phyloP scores from a whole-genome alignment of 2,329 filamentous ascomycete genomes.

The Pseudogymnoascus destructans region DNA sequence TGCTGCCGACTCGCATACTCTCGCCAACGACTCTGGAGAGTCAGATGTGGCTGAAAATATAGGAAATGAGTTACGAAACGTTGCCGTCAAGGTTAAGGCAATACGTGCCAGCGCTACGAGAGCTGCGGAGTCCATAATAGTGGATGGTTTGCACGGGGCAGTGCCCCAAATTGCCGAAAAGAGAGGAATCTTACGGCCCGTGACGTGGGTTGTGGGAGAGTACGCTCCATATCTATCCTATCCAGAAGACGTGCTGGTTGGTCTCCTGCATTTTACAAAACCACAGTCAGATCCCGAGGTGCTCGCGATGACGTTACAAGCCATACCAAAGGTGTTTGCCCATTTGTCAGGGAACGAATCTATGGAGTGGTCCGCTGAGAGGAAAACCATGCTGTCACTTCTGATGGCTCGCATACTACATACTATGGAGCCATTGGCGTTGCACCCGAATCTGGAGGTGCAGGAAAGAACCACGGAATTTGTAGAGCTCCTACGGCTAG shows the following conservation, averaged over 20 bases:
- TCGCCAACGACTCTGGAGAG: conserved; percentile 10
- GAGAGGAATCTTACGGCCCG: conserved; percentile 57
- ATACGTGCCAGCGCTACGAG: conserved; percentile 68
- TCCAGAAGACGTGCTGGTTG: conserved; percentile 59
- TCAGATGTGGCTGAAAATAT: conserved; percentile 52
- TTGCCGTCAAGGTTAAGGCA: conserved; percentile 81
- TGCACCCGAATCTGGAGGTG: conserved; percentile 81
- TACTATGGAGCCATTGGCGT: conserved; percentile 63
- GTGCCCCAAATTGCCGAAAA: conserved; percentile 42
- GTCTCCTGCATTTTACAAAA: conserved; percentile 53
- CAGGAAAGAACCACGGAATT: conserved; percentile 93
- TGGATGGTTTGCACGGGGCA: conserved; percentile 42
- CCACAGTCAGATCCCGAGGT: conserved; percentile 47
- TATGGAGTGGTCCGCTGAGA: conserved; percentile 55
- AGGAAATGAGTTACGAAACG: conserved; percentile 74
- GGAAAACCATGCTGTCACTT: conserved; percentile 62
- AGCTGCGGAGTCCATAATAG: conserved; percentile 64
- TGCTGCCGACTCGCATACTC: conserved; percentile 11
- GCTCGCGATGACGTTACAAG: conserved; percentile 70
- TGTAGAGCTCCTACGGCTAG: conserved; percentile 75
- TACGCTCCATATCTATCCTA: conserved; percentile 60
- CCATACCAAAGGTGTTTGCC: conserved; percentile 74
- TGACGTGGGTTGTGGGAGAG: conserved; percentile 81
- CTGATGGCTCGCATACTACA: conserved; percentile 72
- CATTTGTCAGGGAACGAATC: conserved; percentile 52